phyloP scores from a whole-genome alignment of 805 yeast genomes.

The Myxozyma neglecta region DNA sequence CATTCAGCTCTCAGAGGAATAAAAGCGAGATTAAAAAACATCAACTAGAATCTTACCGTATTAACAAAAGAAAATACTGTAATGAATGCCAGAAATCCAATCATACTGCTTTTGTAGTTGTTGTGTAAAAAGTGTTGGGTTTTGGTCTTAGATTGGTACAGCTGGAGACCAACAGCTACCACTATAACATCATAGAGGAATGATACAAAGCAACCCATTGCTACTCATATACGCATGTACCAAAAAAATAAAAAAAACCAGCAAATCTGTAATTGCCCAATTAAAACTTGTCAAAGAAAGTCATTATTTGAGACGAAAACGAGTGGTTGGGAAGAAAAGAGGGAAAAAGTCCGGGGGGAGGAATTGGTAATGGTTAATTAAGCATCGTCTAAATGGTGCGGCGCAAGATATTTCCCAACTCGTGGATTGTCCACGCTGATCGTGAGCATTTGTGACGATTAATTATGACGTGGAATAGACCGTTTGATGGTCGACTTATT shows the following conservation, averaged over 20 bases:
- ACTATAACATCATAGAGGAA: slow-evolving; percentile 27
- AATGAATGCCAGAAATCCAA: background rate
- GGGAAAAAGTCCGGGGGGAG: too few relatives aligned
- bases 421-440: too few relatives aligned
- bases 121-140: background rate
- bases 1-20: too few relatives aligned
- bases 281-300: background rate
- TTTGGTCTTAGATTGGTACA: background rate
- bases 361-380: too few relatives aligned
- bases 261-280: background rate
- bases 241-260: background rate
- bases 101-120: background rate
- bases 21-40: too few relatives aligned
- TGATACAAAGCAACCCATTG: slow-evolving; percentile 29
- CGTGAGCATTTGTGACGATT: too few relatives aligned
- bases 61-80: background rate
- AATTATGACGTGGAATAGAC: too few relatives aligned
- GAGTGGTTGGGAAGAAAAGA: too few relatives aligned
- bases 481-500: too few relatives aligned
- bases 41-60: too few relatives aligned
- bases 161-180: slow-evolving; percentile 9
- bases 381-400: too few relatives aligned
- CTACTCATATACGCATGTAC: background rate
- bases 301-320: background rate
- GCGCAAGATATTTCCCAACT: too few relatives aligned